Evolutionary conservation across 306 rosid genomes (phyloP), one percentile per base, ranked within the genome.

Genomic region (Medicago truncatula): DNA sequence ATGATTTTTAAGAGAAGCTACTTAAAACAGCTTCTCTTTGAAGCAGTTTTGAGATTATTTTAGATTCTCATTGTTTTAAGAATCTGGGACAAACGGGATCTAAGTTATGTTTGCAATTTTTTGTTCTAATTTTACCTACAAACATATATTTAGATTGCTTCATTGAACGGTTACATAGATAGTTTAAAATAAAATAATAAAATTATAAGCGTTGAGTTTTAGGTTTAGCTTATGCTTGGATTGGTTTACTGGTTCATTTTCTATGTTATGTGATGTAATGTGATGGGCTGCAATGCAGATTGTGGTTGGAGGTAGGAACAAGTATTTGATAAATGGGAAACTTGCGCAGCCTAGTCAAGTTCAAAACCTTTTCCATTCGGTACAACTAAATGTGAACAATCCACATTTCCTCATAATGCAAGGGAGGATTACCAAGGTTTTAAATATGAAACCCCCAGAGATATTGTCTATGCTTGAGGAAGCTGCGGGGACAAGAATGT

Each of bases 401-500:
- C 99, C 99, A 0, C 99, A 95, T 88, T 95, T 95, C 74, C 93
- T 95, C 15, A 95, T 92, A 36, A 95, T 95, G 97, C 99, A 95
- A 95, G 99, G 99, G 74, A 93, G 97, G 46, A 95, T 95, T 75
- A 95, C 99, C 36, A 95, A 95, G 87, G 99, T 95, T 80, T 90
- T 95, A 61, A 92, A 95, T 82, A 95, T 95, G 99, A 95, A 95
- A 69, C 97, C 97, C 0, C 99, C 93, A 0, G 99, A 95, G 90
- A 95, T 90, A 83, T 67, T 95, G 80, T 95, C 97, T 21, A 92
- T 95, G 99, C 97, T 95, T 66, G 99, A 95, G 86, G 99, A 95
- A 83, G 99, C 99, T 74, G 97, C 97, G 2, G 99, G 99, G 71
- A 95, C 99, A 18, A 91, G 99, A 82, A 95, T 95, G 99, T 95